Evolutionary conservation across 441 rosid species (phyloP).

Genomic region (Erysimum cheiri): DNA sequence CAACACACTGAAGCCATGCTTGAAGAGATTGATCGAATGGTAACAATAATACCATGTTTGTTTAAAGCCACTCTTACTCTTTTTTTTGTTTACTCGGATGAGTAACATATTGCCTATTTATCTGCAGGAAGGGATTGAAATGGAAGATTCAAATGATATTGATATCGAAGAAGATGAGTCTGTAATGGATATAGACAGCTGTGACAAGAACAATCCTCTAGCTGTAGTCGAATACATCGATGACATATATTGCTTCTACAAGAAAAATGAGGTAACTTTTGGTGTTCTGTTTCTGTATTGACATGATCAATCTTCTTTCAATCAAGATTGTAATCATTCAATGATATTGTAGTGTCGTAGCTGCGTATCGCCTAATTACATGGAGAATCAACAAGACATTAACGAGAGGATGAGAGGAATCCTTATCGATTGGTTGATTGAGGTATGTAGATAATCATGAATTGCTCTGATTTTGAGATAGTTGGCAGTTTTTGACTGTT

Average conservation of each 20-base stretch:
- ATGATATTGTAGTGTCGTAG: conserved; percentile 58
- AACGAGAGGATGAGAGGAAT: conserved; percentile 96
- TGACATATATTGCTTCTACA: conserved; percentile 65
- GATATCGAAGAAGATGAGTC: conserved; percentile 49
- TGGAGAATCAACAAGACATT: conserved; percentile 78
- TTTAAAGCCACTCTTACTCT: background rate
- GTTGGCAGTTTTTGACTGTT: background rate
- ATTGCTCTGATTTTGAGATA: background rate
- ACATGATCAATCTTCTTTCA: background rate
- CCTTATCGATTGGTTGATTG: conserved; percentile 92
- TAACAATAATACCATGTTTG: conserved; percentile 27
- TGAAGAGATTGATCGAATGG: conserved; percentile 91
- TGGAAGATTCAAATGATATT: conserved; percentile 55
- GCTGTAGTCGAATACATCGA: conserved; percentile 85
- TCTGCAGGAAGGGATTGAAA: conserved; percentile 68
- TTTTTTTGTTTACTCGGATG: background rate
- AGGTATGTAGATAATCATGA: conserved; percentile 51
- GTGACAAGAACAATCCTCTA: conserved; percentile 67
- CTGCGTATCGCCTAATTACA: conserved; percentile 68
- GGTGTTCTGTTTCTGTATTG: background rate
- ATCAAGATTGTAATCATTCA: conserved; percentile 1
- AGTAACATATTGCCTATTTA: background rate
- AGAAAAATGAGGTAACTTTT: conserved; percentile 37
- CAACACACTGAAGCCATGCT: conserved; percentile 89
- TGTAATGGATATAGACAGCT: conserved; percentile 67